Percentiles rank a stretch among this genome's conserved stretches.
These are phyloP conservation scores for Ocimum tenuiflorum DNA, from an alignment of 257 asterid genomes.

Conservation along the genomic window DNA sequence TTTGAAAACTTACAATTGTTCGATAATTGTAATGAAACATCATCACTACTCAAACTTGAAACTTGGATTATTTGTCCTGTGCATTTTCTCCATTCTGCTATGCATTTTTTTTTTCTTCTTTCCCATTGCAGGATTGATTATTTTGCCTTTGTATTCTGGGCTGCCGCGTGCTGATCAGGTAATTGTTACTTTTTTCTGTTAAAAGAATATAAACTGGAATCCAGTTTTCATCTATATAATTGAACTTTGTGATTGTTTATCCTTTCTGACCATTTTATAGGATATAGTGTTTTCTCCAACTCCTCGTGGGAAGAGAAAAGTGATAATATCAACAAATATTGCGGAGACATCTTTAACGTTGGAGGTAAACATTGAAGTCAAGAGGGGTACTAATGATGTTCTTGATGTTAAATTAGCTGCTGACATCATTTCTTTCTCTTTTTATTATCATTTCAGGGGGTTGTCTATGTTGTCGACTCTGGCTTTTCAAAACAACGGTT, in stretches of 20 bases:
- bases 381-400: background rate
- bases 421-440: slow-evolving; percentile 17
- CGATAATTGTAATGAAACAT: background rate
- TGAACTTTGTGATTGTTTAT: slow-evolving; percentile 10
- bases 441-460: slow-evolving; percentile 49
- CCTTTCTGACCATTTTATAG: slow-evolving; percentile 31
- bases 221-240: background rate
- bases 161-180: slow-evolving; percentile 95
- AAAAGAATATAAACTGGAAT: background rate
- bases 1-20: background rate
- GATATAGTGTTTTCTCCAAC: slow-evolving; percentile 88
- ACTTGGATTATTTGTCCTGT: slow-evolving; percentile 3
- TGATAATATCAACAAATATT: slow-evolving; percentile 84
- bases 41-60: background rate
- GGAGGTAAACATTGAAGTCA: slow-evolving; percentile 48
- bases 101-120: background rate
- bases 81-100: background rate
- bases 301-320: slow-evolving; percentile 95
- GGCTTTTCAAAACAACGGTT: slow-evolving; percentile 92
- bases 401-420: slow-evolving; percentile 10
- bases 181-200: slow-evolving; percentile 8
- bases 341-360: slow-evolving; percentile 98
- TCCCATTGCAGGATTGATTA: slow-evolving; percentile 57
- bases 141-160: slow-evolving; percentile 89
- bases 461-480: slow-evolving; percentile 84